Evolutionary conservation across 768 basidiomycete genomes (phyloP), one percentile per base, ranked within the genome.

Genomic region (Boletus sensibilis): DNA sequence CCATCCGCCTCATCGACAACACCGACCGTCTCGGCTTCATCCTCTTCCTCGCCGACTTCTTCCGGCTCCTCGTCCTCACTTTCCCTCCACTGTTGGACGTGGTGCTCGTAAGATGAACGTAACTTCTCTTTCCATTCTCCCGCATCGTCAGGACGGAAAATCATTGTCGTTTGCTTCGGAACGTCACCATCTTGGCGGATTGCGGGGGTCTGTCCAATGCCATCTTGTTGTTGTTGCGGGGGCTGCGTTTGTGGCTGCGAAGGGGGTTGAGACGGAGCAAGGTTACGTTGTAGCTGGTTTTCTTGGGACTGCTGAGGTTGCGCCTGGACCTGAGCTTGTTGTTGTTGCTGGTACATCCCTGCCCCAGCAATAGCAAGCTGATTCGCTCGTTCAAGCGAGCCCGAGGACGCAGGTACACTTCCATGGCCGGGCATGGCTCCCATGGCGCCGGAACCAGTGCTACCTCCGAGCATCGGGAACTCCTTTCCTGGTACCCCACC

Each of bases 61-160:
- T 90, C 87, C 0, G 85, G 81, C 16, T 90, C 88, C 53, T 61
- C 77, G 56, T 63, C 82, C 73, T 56, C 79, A 73, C 67, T 79
- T 78, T 85, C 86, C 38, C 62, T 68, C 78, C 67, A 71, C 34
- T 63, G 62, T 29, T 66, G 70, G 20, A 72, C 65, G 5, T 72
- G 69, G 40, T 70, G 71, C 45, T 87, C 85, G 62, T 87, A 85
- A 29, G 86, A 81, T 52, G 81, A 74, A 50, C 87, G 79, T 52
- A 90, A 67, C 70, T 82, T 86, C 71, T 93, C 91, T 69, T 82
- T 87, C 94, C 94, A 98, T 62, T 92, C 90, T 20, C 85, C 86
- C 21, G 84, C 84, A 56, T 88, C 88, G 61, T 94, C 92, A 2
- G 94, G 91, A 51, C 90, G 80, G 74, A 93, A 96, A 54, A 96